Percentiles rank a stretch among this genome's conserved stretches.
These are phyloP conservation scores for Solanum tarijense DNA, from an alignment of 257 asterid genomes.

Conservation along the genomic window DNA sequence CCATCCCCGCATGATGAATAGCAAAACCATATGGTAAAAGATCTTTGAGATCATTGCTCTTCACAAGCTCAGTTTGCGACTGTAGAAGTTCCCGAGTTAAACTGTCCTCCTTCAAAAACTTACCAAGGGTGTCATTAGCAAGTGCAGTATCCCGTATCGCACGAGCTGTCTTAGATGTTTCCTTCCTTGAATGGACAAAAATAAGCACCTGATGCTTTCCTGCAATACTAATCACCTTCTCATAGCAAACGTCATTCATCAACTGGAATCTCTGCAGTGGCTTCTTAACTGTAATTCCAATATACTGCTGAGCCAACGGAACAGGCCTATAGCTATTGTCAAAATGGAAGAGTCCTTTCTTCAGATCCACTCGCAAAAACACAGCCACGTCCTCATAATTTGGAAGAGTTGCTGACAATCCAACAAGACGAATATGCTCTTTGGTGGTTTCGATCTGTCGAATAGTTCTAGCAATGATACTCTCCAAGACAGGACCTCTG, in stretches of 20 bases:
- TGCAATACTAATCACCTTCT: conserved; percentile 29
- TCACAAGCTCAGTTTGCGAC: conserved; percentile 31
- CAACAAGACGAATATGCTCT: conserved; percentile 37
- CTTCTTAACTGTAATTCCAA: conserved; percentile 33
- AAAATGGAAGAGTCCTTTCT: conserved; percentile 33
- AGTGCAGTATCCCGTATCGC: conserved; percentile 35
- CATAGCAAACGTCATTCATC: conserved; percentile 39
- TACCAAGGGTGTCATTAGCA: conserved; percentile 31
- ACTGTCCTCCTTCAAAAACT: conserved; percentile 32
- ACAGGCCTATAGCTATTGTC: conserved; percentile 41
- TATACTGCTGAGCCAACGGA: conserved; percentile 30
- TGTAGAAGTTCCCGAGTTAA: conserved; percentile 29
- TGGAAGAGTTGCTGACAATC: conserved; percentile 38
- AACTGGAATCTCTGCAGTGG: conserved; percentile 37
- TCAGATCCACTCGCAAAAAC: conserved; percentile 30
- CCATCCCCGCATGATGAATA: conserved; percentile 38
- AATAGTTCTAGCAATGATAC: conserved; percentile 35
- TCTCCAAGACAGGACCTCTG: conserved; percentile 36
- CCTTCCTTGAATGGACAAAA: conserved; percentile 37
- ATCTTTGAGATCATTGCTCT: conserved; percentile 38
- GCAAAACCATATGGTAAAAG: conserved; percentile 37
- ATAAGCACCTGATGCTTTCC: conserved; percentile 39
- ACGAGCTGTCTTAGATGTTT: conserved; percentile 36
- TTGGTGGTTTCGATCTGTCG: conserved; percentile 35
- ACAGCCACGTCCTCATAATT: conserved; percentile 33